Evolutionary conservation across 768 basidiomycete genomes (phyloP).

Genomic region (Punctularia strigosozonata): DNA sequence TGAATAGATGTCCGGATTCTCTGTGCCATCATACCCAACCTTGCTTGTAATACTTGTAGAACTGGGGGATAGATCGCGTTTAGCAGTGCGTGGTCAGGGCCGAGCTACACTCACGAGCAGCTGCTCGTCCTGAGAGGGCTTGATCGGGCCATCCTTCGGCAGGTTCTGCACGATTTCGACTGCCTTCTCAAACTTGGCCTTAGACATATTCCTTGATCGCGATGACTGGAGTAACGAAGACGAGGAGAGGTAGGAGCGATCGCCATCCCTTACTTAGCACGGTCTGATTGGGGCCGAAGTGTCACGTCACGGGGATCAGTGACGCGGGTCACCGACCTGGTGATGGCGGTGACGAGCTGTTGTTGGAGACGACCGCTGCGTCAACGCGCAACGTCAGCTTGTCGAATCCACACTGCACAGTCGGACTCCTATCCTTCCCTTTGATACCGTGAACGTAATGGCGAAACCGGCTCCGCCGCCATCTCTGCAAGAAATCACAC

Average conservation of each 20-base stretch:
- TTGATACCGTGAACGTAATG: constrained; percentile 14
- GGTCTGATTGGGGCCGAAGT: too few relatives aligned
- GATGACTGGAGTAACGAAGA: constrained; percentile 3
- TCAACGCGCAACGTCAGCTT: constrained; percentile 24
- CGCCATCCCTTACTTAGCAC: too few relatives aligned
- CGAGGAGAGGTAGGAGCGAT: too few relatives aligned
- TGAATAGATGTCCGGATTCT: neutral
- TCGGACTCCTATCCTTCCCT: constrained; percentile 4
- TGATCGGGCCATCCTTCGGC: constrained; percentile 71
- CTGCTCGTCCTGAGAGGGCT: constrained; percentile 63
- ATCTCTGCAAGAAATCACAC: constrained; percentile 75
- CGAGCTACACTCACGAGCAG: constrained; percentile 51
- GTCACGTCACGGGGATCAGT: too few relatives aligned
- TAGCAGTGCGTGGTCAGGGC: constrained; percentile 2
- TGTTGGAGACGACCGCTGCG: constrained; percentile 8
- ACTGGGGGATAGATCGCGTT: constrained; percentile 33
- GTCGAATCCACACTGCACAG: constrained; percentile 5
- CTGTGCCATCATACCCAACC: constrained; percentile 34
- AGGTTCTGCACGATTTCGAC: constrained; percentile 52
- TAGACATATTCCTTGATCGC: constrained; percentile 36
- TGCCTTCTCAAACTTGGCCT: constrained; percentile 68
- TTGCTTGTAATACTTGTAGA: constrained; percentile 93
- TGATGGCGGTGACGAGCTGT: too few relatives aligned
- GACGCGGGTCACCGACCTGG: too few relatives aligned
- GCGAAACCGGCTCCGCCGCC: constrained; percentile 43